Percentiles rank a stretch among this genome's conserved stretches.
phyloP scores from a whole-genome alignment of 2,329 filamentous ascomycete species.

The Exophiala spinifera region DNA sequence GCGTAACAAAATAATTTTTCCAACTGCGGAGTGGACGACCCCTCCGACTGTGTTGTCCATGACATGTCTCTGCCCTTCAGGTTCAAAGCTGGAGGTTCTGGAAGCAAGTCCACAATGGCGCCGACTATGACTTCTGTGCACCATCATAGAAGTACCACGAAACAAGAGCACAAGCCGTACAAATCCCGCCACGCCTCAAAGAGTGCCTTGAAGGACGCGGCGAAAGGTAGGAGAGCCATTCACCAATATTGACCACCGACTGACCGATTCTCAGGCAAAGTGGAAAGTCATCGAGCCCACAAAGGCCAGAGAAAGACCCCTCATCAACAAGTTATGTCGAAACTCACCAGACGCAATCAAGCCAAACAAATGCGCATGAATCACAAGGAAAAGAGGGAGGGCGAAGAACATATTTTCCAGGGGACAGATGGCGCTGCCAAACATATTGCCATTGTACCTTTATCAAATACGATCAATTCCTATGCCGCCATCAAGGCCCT shows the following conservation, averaged over 20 bases:
- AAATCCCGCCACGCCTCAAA: conserved; percentile 91
- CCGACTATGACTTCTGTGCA: conserved; percentile 63
- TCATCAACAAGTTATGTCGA: conserved; percentile 96
- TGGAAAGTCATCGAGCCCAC: conserved; percentile 60
- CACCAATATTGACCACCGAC: conserved; percentile 2
- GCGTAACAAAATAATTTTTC: neutral
- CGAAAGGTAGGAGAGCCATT: conserved; percentile 66
- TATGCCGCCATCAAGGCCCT: conserved; percentile 65
- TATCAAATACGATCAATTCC: conserved; percentile 71
- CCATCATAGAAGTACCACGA: conserved; percentile 90
- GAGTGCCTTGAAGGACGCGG: conserved; percentile 74
- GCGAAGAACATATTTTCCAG: conserved; percentile 76
- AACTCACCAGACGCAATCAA: conserved; percentile 91
- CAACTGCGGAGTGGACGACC: neutral
- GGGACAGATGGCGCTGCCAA: conserved; percentile 83
- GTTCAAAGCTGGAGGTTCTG: conserved; percentile 74
- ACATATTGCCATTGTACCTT: conserved; percentile 81
- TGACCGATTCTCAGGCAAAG: conserved; percentile 61
- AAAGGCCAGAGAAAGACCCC: conserved; percentile 77
- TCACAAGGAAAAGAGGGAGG: conserved; percentile 79
- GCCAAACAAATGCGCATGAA: conserved; percentile 81
- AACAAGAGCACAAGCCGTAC: conserved; percentile 81
- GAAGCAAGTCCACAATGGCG: conserved; percentile 67
- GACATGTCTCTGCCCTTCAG: conserved; percentile 67
- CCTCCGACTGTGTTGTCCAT: neutral